Evolutionary conservation across 192 early-diverging fungal genomes (phyloP).

Genomic region (Chytriomyces hyalinus): DNA sequence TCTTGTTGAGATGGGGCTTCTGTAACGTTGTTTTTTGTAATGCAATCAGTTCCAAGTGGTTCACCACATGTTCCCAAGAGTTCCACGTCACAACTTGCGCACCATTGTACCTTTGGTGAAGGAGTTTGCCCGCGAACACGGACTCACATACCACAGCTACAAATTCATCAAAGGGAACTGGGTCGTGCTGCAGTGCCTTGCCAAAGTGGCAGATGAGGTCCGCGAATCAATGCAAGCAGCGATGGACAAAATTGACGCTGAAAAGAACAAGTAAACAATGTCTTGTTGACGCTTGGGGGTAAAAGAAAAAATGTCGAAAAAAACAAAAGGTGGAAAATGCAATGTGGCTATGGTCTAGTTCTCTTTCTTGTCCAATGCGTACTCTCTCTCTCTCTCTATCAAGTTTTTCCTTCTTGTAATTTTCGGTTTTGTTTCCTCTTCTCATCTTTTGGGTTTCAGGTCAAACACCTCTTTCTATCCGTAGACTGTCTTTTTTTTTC

Average conservation of each 20-base stretch:
- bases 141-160: slow-evolving; percentile 78
- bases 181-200: slow-evolving; percentile 73
- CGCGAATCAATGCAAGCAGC: slow-evolving; percentile 16
- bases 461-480: too few relatives aligned
- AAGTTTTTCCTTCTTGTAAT: too few relatives aligned
- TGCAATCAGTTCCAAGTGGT: slow-evolving; percentile 78
- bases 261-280: neutral
- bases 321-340: neutral
- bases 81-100: slow-evolving; percentile 89
- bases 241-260: neutral
- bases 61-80: slow-evolving; percentile 93
- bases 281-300: neutral
- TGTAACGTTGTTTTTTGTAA: neutral
- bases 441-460: too few relatives aligned
- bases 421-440: too few relatives aligned
- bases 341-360: neutral
- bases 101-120: slow-evolving; percentile 71
- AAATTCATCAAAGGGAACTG: slow-evolving; percentile 83
- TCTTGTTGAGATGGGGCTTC: too few relatives aligned
- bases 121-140: slow-evolving; percentile 74
- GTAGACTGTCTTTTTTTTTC: too few relatives aligned
- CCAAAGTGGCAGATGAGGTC: slow-evolving; percentile 81
- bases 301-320: neutral
- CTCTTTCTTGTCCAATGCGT: too few relatives aligned
- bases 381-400: too few relatives aligned